Conservation (phyloP, 805 yeast genomes). For the Kodamaea hsintzibuensis region DNA sequence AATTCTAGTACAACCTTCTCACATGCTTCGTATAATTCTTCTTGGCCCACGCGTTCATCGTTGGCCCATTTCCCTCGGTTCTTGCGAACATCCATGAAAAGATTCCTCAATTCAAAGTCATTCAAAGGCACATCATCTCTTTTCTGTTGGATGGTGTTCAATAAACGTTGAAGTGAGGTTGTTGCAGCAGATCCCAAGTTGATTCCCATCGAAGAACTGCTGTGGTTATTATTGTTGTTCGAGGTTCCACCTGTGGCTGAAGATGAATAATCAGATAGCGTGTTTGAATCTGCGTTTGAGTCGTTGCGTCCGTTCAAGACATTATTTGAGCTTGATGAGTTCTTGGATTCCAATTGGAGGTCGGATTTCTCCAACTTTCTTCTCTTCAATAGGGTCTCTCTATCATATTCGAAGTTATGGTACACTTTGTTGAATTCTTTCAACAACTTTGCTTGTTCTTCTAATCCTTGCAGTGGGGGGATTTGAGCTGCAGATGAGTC, state of each 20-base stretch:
- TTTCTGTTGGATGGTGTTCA: slow-evolving; percentile 74
- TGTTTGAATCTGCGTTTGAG: not conserved
- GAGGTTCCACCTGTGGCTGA: slow-evolving; percentile 37
- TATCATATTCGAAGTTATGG: slow-evolving; percentile 74
- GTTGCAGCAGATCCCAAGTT: slow-evolving; percentile 38
- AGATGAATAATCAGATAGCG: not conserved
- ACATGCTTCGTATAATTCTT: slow-evolving; percentile 95
- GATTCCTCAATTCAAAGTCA: slow-evolving; percentile 79
- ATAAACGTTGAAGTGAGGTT: slow-evolving; percentile 66
- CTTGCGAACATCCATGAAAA: slow-evolving; percentile 90
- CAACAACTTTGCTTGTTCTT: slow-evolving; percentile 49
- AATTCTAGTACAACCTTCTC: slow-evolving; percentile 91
- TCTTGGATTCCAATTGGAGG: slow-evolving; percentile 52
- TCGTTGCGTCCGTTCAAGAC: slow-evolving; percentile 4
- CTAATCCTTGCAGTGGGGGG: slow-evolving; percentile 17
- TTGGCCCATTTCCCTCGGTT: slow-evolving; percentile 98
- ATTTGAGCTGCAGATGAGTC: not conserved
- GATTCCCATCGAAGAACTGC: slow-evolving; percentile 19
- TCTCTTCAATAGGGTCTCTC: slow-evolving; percentile 73
- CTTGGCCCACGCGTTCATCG: slow-evolving; percentile 94
- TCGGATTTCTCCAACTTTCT: slow-evolving; percentile 80
- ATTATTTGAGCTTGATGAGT: slow-evolving; percentile 17
- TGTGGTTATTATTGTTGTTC: slow-evolving; percentile 14
- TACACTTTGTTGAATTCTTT: slow-evolving; percentile 71
- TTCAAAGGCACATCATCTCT: slow-evolving; percentile 74